Evolutionary conservation across 2,329 filamentous ascomycete genomes (phyloP).

Genomic region (Colletotrichum euphorbiae): DNA sequence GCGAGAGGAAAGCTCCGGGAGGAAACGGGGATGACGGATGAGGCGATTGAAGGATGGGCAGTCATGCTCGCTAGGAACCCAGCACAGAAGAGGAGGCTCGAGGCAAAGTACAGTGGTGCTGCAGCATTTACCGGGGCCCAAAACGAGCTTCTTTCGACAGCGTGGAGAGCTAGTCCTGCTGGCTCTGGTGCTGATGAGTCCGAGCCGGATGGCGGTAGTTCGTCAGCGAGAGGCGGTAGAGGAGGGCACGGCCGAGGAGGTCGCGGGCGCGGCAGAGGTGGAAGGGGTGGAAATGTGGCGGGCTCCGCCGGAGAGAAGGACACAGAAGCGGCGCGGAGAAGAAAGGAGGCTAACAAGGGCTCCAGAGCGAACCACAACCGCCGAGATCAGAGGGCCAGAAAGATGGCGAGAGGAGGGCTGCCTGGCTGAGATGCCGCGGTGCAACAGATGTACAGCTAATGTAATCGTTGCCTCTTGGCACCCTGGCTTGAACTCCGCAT

Average conservation of each 20-base stretch:
- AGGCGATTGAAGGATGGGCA: conserved; percentile 93
- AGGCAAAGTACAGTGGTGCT: conserved; percentile 70
- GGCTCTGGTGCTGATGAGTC: conserved; percentile 69
- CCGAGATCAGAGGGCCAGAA: conserved; percentile 74
- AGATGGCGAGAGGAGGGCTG: conserved; percentile 68
- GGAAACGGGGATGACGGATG: conserved; percentile 90
- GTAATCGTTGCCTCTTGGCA: conserved; percentile 44
- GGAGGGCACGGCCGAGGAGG: conserved; percentile 61
- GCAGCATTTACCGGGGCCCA: conserved; percentile 74
- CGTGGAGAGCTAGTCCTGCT: conserved; percentile 69
- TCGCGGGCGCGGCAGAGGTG: conserved; percentile 58
- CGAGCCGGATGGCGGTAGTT: conserved; percentile 58
- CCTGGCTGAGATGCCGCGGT: conserved; percentile 43
- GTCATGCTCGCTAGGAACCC: conserved; percentile 84
- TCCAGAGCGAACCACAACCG: conserved; percentile 89
- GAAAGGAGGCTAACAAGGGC: conserved; percentile 86
- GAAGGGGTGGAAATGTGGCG: conserved; percentile 70
- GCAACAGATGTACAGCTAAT: conserved; percentile 26
- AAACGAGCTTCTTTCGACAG: conserved; percentile 70
- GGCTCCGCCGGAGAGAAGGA: conserved; percentile 75
- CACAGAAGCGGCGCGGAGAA: conserved; percentile 77
- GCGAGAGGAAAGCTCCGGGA: conserved; percentile 73
- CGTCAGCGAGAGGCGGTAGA: conserved; percentile 54
- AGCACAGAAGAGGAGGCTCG: conserved; percentile 74
- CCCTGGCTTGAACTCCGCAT: conserved; percentile 40